These are phyloP conservation scores for Penicillium sp. DNA, from an alignment of 2,329 filamentous ascomycete genomes.

Conservation along the genomic window DNA sequence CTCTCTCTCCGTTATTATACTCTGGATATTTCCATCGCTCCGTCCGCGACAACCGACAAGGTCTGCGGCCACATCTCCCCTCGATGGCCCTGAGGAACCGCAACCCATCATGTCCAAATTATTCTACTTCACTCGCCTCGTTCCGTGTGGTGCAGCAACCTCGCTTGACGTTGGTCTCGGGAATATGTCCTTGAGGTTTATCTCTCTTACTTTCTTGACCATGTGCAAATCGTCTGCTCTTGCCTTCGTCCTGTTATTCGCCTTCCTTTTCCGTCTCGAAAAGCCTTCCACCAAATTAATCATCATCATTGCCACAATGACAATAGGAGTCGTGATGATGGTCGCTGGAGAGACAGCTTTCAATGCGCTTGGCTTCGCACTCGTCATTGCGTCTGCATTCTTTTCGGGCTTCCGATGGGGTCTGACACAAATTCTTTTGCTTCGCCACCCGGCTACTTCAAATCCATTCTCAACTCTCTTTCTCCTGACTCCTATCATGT, in stretches of 20 bases:
- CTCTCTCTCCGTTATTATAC: conserved; percentile 62
- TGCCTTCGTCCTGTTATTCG: conserved; percentile 89
- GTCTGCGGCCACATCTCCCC: conserved; percentile 24
- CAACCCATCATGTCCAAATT: conserved; percentile 69
- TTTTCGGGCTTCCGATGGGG: conserved; percentile 96
- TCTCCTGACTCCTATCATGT: conserved; percentile 97
- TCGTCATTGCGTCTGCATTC: conserved; percentile 87
- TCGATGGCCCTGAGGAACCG: conserved; percentile 41
- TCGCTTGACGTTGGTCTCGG: conserved; percentile 92
- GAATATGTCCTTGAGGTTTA: conserved; percentile 92
- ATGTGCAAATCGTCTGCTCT: conserved; percentile 99
- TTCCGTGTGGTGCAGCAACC: conserved; percentile 83
- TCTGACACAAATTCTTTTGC: conserved; percentile 91
- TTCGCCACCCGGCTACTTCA: conserved; percentile 85
- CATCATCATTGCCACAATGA: conserved; percentile 84
- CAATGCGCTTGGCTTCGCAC: conserved; percentile 71
- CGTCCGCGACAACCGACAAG: conserved; percentile 51
- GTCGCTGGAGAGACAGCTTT: conserved; percentile 91
- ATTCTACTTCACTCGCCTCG: conserved; percentile 87
- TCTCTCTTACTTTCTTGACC: conserved; percentile 93
- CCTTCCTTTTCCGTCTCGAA: conserved; percentile 87
- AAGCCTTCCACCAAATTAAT: conserved; percentile 76
- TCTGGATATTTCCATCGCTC: conserved; percentile 73
- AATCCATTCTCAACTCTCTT: conserved; percentile 97
- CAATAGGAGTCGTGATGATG: conserved; percentile 90